Base-by-base conservation (phyloP, 352 stramenopile genomes). In the Globisporangium parvum region DNA sequence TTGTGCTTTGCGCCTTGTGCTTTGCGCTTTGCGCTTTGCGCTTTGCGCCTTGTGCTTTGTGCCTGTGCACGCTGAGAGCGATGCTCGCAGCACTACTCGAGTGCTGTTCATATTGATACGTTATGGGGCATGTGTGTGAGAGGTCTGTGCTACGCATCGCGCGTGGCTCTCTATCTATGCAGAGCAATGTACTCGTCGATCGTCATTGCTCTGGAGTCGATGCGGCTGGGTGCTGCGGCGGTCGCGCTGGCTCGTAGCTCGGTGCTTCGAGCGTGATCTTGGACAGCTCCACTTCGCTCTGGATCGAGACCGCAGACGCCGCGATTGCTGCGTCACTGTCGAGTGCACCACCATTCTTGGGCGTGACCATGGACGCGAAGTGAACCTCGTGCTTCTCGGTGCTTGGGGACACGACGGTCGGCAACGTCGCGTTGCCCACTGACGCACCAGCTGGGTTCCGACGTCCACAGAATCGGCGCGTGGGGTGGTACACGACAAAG, bases 401-500 rank as follows among this genome's bases (percentile, higher is more conserved):
- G 20, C 51, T 50, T 6, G 41, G 23, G 21, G 24, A n/a, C n/a
- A 47, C 37, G 12, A 40, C 39, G 3, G 55, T 46, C 15, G 41
- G 33, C 5, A 46, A 42, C 5, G 44, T 31, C 6, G 63, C 37
- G 31, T 67, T 63, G 9, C 71, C 66, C 2, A 65, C 60, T n/a
- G 46, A 51, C 6, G 42, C 49, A 40, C 53, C 40, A 20, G 23
- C 37, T 2, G 50, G 54, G n/a, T 6, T 20, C 0, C 21, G 17
- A 12, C 23, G 2, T 14, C 33, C 24, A 24, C 11, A 17, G 3
- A 6, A 39, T 24, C 33, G 14, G 28, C 58, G 2, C 28, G 40
- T 44, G 28, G 74, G 72, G 47, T 77, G 68, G 48, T 76, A 92
- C 6, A 88, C 40, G 15, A 77, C 67, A 54, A 77, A 92, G 15